Conservation (phyloP, 2,329 filamentous ascomycete genomes). For the Sporothrix curviconia region DNA sequence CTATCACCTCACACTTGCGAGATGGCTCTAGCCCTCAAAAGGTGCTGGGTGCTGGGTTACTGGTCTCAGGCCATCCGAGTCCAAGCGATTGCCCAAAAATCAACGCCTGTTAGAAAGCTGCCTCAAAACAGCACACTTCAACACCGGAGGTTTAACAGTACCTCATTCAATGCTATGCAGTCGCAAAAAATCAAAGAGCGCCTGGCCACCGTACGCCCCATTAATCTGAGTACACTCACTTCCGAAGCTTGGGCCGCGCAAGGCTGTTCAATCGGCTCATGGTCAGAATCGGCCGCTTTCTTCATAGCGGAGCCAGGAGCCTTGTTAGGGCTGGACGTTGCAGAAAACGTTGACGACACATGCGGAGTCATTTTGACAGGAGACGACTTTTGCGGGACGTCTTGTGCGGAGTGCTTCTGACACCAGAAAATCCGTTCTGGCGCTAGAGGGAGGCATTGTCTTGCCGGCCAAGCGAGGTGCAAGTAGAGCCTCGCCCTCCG, state of each 20-base stretch:
- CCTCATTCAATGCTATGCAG: neutral
- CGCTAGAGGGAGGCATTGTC: neutral
- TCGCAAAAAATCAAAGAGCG: neutral
- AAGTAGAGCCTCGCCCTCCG: conserved; percentile 47
- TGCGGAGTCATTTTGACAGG: neutral
- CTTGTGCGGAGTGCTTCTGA: conserved; percentile 14
- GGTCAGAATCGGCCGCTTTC: conserved; percentile 47
- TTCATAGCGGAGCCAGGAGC: conserved; percentile 45
- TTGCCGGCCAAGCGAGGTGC: conserved; percentile 39
- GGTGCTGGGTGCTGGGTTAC: no score
- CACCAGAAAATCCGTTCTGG: neutral
- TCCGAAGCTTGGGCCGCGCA: conserved; percentile 51
- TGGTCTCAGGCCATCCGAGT: no score
- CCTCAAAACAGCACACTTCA: no score
- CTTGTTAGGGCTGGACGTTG: neutral
- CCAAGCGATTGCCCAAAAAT: neutral
- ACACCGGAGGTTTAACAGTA: neutral
- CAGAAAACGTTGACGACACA: neutral
- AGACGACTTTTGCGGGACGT: conserved; percentile 26
- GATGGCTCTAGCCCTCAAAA: no score
- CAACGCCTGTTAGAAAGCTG: no score
- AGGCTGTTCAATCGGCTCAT: conserved; percentile 57
- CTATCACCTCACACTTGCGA: neutral
- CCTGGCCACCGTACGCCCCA: no score
- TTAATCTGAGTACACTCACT: conserved; percentile 19